A percentile compares a stretch with the other conserved stretches of the same genome.
These are phyloP conservation scores for Suillus americanus DNA, from an alignment of 768 basidiomycete genomes.

Conservation along the genomic window DNA sequence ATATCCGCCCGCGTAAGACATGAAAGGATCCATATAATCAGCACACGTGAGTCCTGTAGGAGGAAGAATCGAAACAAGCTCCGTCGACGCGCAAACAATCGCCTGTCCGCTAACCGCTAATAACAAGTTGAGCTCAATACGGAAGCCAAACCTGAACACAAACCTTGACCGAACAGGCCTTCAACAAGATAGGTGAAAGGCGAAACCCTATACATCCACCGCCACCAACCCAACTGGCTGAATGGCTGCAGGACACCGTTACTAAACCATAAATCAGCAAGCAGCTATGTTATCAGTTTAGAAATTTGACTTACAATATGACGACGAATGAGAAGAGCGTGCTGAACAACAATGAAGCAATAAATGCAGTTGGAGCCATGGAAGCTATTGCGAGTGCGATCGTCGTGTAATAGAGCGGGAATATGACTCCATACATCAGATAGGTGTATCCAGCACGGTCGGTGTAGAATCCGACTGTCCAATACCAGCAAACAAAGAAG, in stretches of 20 bases:
- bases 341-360: conserved; percentile 59
- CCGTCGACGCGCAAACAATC: conserved; percentile 58
- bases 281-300: not conserved
- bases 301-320: conserved; percentile 44
- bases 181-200: conserved; percentile 61
- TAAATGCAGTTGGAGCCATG: conserved; percentile 58
- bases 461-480: conserved; percentile 60
- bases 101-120: conserved; percentile 51
- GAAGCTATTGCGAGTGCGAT: conserved; percentile 62
- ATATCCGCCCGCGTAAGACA: conserved; percentile 45
- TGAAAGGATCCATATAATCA: conserved; percentile 44
- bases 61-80: conserved; percentile 56
- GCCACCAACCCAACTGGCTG: conserved; percentile 63
- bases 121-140: not conserved
- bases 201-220: conserved; percentile 64
- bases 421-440: conserved; percentile 53
- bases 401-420: conserved; percentile 61
- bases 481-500: conserved; percentile 69
- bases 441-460: conserved; percentile 58
- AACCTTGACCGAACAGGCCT: conserved; percentile 46
- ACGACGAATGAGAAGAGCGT: conserved; percentile 63
- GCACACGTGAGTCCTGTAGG: conserved; percentile 48
- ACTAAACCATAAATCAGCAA: conserved; percentile 24
- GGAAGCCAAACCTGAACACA: conserved; percentile 11
- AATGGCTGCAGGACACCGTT: conserved; percentile 71